Percentiles rank a stretch among this genome's conserved stretches.
These are phyloP conservation scores for Closterium sp. DNA, from an alignment of 139 green algal genomes.

Conservation along the genomic window DNA sequence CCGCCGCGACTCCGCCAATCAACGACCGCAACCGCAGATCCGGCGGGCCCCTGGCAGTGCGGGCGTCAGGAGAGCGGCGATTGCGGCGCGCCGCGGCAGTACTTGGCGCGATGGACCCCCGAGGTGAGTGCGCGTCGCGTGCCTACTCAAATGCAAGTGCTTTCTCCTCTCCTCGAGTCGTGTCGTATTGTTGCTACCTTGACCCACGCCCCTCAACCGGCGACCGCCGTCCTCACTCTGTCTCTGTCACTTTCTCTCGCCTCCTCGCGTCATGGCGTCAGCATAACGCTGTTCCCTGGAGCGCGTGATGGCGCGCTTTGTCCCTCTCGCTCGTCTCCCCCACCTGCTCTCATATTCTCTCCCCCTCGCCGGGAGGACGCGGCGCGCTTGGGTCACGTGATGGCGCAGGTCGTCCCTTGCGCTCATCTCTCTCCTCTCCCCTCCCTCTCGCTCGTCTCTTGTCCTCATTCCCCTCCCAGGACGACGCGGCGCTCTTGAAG, in stretches of 20 bases:
- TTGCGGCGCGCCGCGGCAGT: not conserved
- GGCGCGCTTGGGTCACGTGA: not conserved
- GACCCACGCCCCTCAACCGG: no score
- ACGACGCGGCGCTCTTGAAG: not conserved
- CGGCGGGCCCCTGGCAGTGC: not conserved
- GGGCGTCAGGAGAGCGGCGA: not conserved
- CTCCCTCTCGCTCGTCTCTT: not conserved
- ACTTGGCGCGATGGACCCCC: not conserved
- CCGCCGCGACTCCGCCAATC: not conserved
- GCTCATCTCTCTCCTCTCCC: no score
- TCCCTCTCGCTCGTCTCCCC: no score
- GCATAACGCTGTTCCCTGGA: not conserved
- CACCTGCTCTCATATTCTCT: no score
- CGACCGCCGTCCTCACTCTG: no score
- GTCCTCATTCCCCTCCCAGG: not conserved
- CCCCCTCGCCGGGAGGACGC: not conserved
- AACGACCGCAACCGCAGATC: not conserved
- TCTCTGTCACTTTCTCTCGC: not conserved
- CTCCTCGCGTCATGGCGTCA: not conserved
- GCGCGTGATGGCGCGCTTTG: no score
- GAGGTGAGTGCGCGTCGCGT: not conserved
- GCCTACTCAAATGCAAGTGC: not conserved
- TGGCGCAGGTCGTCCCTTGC: no score
- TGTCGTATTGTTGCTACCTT: no score
- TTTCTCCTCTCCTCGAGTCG: no score